Evolutionary conservation across 768 basidiomycete genomes (phyloP).

Genomic region (Calocybe cyanea): DNA sequence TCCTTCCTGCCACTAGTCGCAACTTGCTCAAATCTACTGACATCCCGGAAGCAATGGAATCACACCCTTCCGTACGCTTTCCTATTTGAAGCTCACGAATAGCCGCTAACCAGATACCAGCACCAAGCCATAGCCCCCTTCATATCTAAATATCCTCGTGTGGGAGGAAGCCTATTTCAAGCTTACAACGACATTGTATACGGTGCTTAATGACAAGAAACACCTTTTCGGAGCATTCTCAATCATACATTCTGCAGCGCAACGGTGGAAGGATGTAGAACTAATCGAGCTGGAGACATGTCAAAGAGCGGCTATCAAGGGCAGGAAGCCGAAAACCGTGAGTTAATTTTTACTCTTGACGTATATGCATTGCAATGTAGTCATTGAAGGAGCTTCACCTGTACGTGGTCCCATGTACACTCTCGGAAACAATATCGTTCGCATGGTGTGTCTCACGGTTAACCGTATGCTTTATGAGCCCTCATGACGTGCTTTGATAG

Average conservation of each 20-base stretch:
- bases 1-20: no score
- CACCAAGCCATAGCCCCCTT: constrained; percentile 43
- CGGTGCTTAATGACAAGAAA: constrained; percentile 31
- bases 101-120: constrained; percentile 24
- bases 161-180: constrained; percentile 64
- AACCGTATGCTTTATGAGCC: not conserved
- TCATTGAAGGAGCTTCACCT: constrained; percentile 36
- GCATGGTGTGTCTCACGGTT: constrained; percentile 41
- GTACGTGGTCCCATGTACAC: constrained; percentile 62
- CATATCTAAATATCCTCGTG: constrained; percentile 57
- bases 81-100: not conserved
- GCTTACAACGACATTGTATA: constrained; percentile 71
- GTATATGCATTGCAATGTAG: constrained; percentile 1
- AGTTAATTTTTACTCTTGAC: constrained; percentile 12
- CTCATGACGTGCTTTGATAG: constrained; percentile 27
- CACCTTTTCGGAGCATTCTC: not conserved
- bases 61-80: constrained; percentile 21
- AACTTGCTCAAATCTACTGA: not conserved
- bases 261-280: constrained; percentile 66
- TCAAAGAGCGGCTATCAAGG: constrained; percentile 55
- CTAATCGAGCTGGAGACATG: constrained; percentile 57
- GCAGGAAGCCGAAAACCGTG: constrained; percentile 52
- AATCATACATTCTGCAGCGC: constrained; percentile 38
- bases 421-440: constrained; percentile 63
- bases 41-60: constrained; percentile 14